Base-by-base conservation (phyloP, 2,329 filamentous ascomycete species). In the Colletotrichum tabaci region DNA sequence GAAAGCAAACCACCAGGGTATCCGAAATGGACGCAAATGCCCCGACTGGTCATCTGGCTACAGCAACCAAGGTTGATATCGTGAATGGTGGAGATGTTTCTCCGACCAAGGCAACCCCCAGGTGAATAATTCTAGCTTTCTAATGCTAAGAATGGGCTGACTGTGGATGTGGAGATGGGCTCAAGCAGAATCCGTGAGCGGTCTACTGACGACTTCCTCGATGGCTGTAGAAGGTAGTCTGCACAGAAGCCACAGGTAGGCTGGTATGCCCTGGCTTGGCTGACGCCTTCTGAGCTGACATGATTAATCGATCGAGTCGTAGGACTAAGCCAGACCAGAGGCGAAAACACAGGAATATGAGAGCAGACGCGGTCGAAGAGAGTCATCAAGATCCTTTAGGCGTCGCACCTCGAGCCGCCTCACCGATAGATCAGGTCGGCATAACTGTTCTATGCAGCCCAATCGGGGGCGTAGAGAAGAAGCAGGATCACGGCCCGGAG, bases 191-290 rank as follows among this genome's bases (percentile, higher is more conserved):
- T 40, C 49, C 18, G 16, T 18, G 15, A 15, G 18, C 30, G 58
- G 42, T 3, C 26, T 15, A 21, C n/a, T 23, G 15, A 8, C 23
- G 12, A 68, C 69, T 44, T 69, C 69, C 4, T 64, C 69, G 12
- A 49, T 64, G 53, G 42, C 21, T 16, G 66, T 63, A 18, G 65
- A 69, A 26, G 15, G 53, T 7, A 64, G 65, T n/a, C 21, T 21
- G 13, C 21, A 26, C 6, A 63, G 7, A 16, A 62, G 8, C 12
- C 8, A 44, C 30, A 26, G 52, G 65, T 67, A 58, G 8, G 10
- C 13, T 9, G 30, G 16, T 35, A 3, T 10, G 5, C 30, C 6
- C 23, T 65, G 50, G 10, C 23, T 40, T 18, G n/a, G 30, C 50
- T 15, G 53, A 10, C 16, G 8, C 9, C 15, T 5, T 3, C 21